phyloP scores from a whole-genome alignment of 495 filamentous ascomycete genomes.

The Saxophila tyrrhenica region DNA sequence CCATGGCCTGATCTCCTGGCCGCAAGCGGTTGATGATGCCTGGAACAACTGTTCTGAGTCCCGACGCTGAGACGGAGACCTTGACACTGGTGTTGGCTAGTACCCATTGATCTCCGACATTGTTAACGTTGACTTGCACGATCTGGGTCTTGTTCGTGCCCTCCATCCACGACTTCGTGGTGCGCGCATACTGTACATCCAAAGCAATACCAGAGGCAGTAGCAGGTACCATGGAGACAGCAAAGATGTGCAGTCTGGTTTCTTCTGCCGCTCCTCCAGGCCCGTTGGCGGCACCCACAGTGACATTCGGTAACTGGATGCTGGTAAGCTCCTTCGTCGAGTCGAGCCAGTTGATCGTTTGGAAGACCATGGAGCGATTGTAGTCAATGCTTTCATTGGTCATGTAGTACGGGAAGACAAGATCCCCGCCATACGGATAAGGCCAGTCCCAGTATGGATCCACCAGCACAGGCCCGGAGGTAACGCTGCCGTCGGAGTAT shows the following conservation, averaged over 20 bases:
- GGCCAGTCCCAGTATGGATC: constrained; percentile 39
- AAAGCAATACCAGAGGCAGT: constrained; percentile 7
- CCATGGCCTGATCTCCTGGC: constrained; percentile 41
- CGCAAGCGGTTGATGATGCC: constrained; percentile 38
- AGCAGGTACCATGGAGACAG: constrained; percentile 30
- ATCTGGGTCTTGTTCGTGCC: constrained; percentile 37
- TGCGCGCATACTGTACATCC: constrained; percentile 38
- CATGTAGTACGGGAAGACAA: constrained; percentile 39
- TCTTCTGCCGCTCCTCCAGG: constrained; percentile 15
- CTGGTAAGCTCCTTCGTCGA: constrained; percentile 35
- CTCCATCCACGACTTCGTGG: constrained; percentile 42
- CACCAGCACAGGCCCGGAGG: constrained; percentile 34
- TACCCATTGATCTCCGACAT: constrained; percentile 35
- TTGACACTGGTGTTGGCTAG: constrained; percentile 30
- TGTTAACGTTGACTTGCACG: constrained; percentile 42
- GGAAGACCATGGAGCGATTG: constrained; percentile 43
- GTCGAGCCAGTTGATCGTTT: constrained; percentile 37
- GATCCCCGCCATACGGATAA: constrained; percentile 38
- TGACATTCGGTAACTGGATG: constrained; percentile 33
- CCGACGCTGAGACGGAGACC: constrained; percentile 29
- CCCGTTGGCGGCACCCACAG: constrained; percentile 19
- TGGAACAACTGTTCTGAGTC: constrained; percentile 30
- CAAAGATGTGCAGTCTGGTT: constrained; percentile 36
- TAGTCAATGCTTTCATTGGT: constrained; percentile 36
- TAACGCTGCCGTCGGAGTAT: constrained; percentile 36